Percentiles rank a stretch among this genome's conserved stretches.
Evolutionary conservation across 2,329 filamentous ascomycete genomes (phyloP).

Genomic region (Diaporthe ilicicola): DNA sequence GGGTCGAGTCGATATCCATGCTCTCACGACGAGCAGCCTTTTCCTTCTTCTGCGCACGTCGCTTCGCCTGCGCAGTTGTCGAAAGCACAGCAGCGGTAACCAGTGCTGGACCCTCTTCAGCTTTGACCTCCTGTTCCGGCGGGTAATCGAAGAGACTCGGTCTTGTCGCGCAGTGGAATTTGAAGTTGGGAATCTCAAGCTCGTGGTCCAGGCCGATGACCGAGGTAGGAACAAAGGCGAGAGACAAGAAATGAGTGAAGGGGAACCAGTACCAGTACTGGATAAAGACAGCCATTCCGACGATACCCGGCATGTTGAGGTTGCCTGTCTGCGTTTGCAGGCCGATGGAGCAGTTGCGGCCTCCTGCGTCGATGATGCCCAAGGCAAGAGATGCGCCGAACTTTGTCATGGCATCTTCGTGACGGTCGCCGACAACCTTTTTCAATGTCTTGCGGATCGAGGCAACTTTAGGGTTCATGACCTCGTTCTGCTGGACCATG

Average conservation of each 20-base stretch:
- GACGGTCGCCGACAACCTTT: conserved; percentile 92
- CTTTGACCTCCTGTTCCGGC: conserved; percentile 93
- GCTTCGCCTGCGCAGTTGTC: conserved; percentile 96
- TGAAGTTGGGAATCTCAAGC: conserved; percentile 91
- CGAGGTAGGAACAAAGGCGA: conserved; percentile 96
- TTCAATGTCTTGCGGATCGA: conserved; percentile 91
- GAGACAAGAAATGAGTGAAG: conserved; percentile 93
- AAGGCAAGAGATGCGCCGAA: conserved; percentile 94
- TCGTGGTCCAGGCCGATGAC: conserved; percentile 95
- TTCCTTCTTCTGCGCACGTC: conserved; percentile 93
- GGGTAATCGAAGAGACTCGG: conserved; percentile 98
- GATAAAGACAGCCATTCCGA: conserved; percentile 97
- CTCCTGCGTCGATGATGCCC: conserved; percentile 97
- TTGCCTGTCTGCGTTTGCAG: conserved; percentile 98
- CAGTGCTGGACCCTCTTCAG: conserved; percentile 90
- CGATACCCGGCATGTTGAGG: conserved; percentile 97
- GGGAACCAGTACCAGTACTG: conserved; percentile 99
- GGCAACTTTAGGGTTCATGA: conserved; percentile 96
- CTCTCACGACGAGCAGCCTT: conserved; percentile 87
- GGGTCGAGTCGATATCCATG: conserved; percentile 90
- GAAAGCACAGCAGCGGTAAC: conserved; percentile 96
- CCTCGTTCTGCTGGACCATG: conserved; percentile 98
- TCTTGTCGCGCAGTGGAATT: conserved; percentile 93
- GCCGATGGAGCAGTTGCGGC: conserved; percentile 97
- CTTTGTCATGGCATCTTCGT: conserved; percentile 99